phyloP scores from a whole-genome alignment of 345 rosid species.

The Bruguiera gymnorhiza region DNA sequence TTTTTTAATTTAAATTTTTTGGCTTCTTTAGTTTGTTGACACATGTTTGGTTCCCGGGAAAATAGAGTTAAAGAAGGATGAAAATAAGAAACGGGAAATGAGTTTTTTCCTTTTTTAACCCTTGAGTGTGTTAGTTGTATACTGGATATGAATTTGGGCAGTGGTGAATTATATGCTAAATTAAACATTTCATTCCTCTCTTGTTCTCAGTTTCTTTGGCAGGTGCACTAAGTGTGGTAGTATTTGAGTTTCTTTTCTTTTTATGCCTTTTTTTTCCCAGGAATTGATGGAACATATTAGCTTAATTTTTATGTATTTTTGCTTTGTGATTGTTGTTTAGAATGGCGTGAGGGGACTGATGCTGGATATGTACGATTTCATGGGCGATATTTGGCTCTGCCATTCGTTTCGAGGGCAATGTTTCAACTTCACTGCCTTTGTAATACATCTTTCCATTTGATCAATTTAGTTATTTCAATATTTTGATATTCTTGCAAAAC shows the following conservation, averaged over 20 bases:
- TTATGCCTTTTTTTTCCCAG: background rate
- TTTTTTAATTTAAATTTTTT: background rate
- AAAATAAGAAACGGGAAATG: background rate
- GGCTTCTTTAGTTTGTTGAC: no score
- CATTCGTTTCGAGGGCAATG: slow-evolving; percentile 94
- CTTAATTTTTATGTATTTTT: slow-evolving; percentile 2
- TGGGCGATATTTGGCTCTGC: slow-evolving; percentile 90
- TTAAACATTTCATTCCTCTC: background rate
- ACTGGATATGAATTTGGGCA: no score
- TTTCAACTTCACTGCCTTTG: slow-evolving; percentile 96
- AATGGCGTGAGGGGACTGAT: slow-evolving; percentile 96
- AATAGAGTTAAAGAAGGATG: background rate
- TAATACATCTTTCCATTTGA: slow-evolving; percentile 35
- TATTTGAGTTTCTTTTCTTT: background rate
- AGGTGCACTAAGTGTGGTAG: background rate
- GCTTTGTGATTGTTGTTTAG: slow-evolving; percentile 38
- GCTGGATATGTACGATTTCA: slow-evolving; percentile 96
- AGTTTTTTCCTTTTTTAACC: background rate
- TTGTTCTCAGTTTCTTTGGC: slow-evolving; percentile 8
- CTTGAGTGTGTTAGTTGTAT: background rate
- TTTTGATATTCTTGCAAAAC: slow-evolving; percentile 1
- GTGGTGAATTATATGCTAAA: background rate
- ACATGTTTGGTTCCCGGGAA: slow-evolving; percentile 5
- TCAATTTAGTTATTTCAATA: background rate
- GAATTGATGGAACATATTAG: background rate